Base-by-base conservation (phyloP, 768 basidiomycete genomes). In the Boletus rubroflammeus region DNA sequence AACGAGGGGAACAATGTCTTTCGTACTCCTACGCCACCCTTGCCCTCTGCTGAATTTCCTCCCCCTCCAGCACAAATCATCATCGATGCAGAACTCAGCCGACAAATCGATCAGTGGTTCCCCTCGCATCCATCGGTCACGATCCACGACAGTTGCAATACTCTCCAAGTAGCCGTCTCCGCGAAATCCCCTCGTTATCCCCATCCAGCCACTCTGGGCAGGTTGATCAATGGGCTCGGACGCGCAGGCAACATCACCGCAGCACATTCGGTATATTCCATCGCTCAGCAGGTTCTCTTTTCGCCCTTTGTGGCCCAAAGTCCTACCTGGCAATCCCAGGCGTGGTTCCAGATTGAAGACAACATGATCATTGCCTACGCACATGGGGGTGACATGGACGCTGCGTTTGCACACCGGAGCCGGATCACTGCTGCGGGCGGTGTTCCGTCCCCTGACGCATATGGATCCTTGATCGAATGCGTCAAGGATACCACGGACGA, bases 401-500 rank as follows among this genome's bases (percentile, higher is more conserved):
- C 81, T 14, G 95, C 93, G 4, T 90, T 91, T 66, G 75, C 85
- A 5, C 90, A 98, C 69, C 84, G 94, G 19, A 65, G 74, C 19
- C 81, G 91, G 42, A 84, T 99, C 32, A 75, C 96, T 19, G 80
- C 87, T 49, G 81, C 86, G 19, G 89, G 90, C 0, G 79, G 83
- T 13, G 79, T 84, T 2, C 95, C 95, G 6, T 85, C 82, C 0
- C 87, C 94, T 0, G 93, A 98, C 53, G 88, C 94, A 0, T 99
- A 98, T 65, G 96, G 90, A 6, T 88, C 90, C 5, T 78, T 98
- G 63, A 93, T 99, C 57, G 80, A 86, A 39, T 79, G 82, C 56
- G 83, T 92, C 62, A 92, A 89, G 72, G 93, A 98, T 60, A 97
- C 96, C 21, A 98, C 97, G 11, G 96, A 98, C 70, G 96, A 98